Evolutionary conservation across 257 asterid species (phyloP), one percentile per base, ranked within the genome.

Genomic region (Petunia secreta): DNA sequence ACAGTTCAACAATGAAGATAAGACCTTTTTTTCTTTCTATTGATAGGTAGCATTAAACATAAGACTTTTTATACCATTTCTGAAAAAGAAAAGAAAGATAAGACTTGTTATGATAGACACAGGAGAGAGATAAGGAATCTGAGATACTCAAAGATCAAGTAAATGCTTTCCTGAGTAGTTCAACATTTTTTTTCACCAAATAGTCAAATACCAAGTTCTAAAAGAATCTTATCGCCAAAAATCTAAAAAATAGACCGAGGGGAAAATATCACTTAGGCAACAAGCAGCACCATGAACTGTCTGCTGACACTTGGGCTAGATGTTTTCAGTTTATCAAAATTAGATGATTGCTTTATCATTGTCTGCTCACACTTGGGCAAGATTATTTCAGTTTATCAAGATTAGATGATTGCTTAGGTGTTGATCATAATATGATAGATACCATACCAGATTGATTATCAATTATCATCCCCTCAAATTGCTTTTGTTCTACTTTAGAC

Each of bases 141-240:
- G 40, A 68, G 57, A 68, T 44, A 8, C 57, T 68, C 57, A 3
- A 38, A 36, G 48, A 63, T 46, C 2, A 41, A 16, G 41, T 68
- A 68, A 68, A 46, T 68, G 75, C 37, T 68, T 4, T 8, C 44
- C 15, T 46, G 8, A 68, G n/a, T 43, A 16, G 57, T 41, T 67
- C n/a, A 25, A 67, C 55, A 41, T 67, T 67, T 43, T 43, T 55
- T 67, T 43, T 67, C 39, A 46, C 54, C 55, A 66, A 68, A 16
- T 68, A 44, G 25, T 38, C 55, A 66, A 68, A 16, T 68, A 44
- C 58, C 57, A 46, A 69, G 59, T 69, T 40, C 16, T 69, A 34
- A 69, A 46, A 69, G 16, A 44, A 69, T 46, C 41, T 16, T 36
- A 69, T 25, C 41, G 48, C 76, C 59, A 9, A 69, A 69, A 69